Percentiles rank a stretch among this genome's conserved stretches.
Conservation (phyloP, 2,329 filamentous ascomycete species). For the Didymella keratinophila region DNA sequence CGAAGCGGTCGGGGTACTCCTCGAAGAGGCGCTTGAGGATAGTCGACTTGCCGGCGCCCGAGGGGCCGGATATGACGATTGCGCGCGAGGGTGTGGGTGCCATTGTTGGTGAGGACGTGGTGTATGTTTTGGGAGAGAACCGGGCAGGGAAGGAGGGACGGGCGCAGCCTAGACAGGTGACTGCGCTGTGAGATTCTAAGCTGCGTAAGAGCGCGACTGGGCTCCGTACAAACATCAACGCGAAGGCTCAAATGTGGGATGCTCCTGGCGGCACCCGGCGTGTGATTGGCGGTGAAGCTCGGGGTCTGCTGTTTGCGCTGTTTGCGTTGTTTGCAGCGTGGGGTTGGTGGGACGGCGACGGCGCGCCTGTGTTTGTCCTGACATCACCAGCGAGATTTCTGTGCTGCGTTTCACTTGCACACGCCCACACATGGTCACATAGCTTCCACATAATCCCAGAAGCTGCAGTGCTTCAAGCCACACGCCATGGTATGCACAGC, state of each 20-base stretch:
- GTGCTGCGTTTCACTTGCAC: conserved; percentile 1
- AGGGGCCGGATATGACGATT: conserved; percentile 81
- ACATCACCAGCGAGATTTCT: conserved; percentile 32
- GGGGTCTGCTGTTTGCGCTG: background rate
- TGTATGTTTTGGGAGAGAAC: background rate
- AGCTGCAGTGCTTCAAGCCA: conserved; percentile 8
- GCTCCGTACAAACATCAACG: conserved; percentile 34
- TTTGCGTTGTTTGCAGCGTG: conserved; percentile 31
- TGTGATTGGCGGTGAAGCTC: conserved; percentile 46
- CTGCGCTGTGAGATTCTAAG: conserved; percentile 8
- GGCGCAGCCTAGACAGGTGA: background rate
- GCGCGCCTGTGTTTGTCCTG: conserved; percentile 43
- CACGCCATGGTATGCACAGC: conserved; percentile 10
- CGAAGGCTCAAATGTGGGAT: conserved; percentile 24
- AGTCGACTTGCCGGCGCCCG: conserved; percentile 82
- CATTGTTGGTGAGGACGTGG: conserved; percentile 19
- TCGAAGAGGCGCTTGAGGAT: conserved; percentile 76
- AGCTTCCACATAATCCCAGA: background rate
- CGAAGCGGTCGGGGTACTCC: conserved; percentile 71
- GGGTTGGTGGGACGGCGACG: conserved; percentile 37
- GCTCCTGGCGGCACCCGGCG: conserved; percentile 23
- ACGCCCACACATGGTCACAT: background rate
- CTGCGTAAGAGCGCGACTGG: conserved; percentile 20
- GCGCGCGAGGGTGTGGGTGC: conserved; percentile 32
- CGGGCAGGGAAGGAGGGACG: background rate